Percentiles rank a stretch among this genome's conserved stretches.
Conservation (phyloP, 345 rosid species). For the Boechera retrofracta region DNA sequence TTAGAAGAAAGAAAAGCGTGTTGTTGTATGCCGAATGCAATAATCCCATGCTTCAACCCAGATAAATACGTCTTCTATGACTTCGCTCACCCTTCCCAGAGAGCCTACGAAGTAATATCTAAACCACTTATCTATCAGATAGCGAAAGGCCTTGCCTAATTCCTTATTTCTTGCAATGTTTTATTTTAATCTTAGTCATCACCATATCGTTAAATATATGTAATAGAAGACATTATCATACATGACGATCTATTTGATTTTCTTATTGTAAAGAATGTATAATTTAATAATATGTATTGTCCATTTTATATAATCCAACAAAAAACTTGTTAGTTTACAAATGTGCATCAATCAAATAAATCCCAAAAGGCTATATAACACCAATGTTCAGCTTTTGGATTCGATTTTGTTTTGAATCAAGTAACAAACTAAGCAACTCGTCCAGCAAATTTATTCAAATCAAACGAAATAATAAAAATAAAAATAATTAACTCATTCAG, state of each 20-base stretch:
- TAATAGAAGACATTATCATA: slow-evolving; percentile 7
- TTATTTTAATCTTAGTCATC: not conserved
- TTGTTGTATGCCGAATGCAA: slow-evolving; percentile 41
- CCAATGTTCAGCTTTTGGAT: not conserved
- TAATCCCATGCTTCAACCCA: slow-evolving; percentile 35
- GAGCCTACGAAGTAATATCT: slow-evolving; percentile 38
- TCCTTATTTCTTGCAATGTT: slow-evolving; percentile 18
- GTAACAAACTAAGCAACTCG: not conserved
- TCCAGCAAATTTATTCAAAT: not conserved
- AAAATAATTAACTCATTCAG: not conserved
- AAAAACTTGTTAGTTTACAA: slow-evolving; percentile 1
- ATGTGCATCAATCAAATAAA: not conserved
- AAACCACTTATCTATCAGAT: slow-evolving; percentile 38
- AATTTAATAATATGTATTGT: not conserved
- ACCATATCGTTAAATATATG: not conserved
- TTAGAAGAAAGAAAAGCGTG: slow-evolving; percentile 28
- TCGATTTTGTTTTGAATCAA: not conserved
- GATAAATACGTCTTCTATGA: slow-evolving; percentile 34
- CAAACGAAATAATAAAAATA: not conserved
- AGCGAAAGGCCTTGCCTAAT: slow-evolving; percentile 37
- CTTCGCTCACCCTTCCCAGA: slow-evolving; percentile 41
- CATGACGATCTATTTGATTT: slow-evolving; percentile 14
- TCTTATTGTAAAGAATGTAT: slow-evolving; percentile 13
- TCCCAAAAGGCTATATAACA: not conserved
- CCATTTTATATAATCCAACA: not conserved